phyloP scores from a whole-genome alignment of 495 filamentous ascomycete species.

The Physcia stellaris region DNA sequence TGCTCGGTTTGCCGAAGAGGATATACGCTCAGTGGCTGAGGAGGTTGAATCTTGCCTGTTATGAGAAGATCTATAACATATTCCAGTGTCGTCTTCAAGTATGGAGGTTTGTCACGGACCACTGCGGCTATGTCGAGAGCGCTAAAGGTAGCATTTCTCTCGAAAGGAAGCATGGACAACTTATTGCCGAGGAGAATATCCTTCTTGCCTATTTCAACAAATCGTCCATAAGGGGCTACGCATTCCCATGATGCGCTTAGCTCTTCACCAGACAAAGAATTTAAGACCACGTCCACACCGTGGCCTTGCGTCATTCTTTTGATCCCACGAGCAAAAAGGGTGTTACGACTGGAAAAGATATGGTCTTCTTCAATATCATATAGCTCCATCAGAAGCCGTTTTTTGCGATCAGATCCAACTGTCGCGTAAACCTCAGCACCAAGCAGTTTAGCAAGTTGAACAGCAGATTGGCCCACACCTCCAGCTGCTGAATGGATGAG shows the following conservation, averaged over 20 bases:
- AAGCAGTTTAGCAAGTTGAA: slow-evolving; percentile 33
- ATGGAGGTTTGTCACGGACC: no score
- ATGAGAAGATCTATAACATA: no score
- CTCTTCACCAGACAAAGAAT: slow-evolving; percentile 27
- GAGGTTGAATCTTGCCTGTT: no score
- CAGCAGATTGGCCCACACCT: slow-evolving; percentile 38
- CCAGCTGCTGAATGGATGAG: slow-evolving; percentile 18
- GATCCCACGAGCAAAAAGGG: slow-evolving; percentile 28
- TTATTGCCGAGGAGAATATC: slow-evolving; percentile 22
- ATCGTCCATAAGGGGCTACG: slow-evolving; percentile 29
- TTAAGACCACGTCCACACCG: slow-evolving; percentile 44
- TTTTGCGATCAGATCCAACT: slow-evolving; percentile 29
- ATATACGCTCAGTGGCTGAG: no score
- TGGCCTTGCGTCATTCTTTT: slow-evolving; percentile 25
- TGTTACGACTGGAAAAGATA: slow-evolving; percentile 32
- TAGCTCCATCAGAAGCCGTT: slow-evolving; percentile 18
- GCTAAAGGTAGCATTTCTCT: background rate
- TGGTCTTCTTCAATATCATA: slow-evolving; percentile 26
- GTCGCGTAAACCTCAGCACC: slow-evolving; percentile 45
- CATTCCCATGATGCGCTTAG: slow-evolving; percentile 26
- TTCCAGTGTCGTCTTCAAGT: no score
- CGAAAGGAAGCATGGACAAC: background rate
- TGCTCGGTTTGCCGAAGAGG: no score
- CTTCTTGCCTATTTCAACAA: slow-evolving; percentile 28
- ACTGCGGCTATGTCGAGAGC: no score